Evolutionary conservation across 1,139 yeast species (phyloP), one percentile per base, ranked within the genome.

Genomic region (Hyphopichia burtonii): DNA sequence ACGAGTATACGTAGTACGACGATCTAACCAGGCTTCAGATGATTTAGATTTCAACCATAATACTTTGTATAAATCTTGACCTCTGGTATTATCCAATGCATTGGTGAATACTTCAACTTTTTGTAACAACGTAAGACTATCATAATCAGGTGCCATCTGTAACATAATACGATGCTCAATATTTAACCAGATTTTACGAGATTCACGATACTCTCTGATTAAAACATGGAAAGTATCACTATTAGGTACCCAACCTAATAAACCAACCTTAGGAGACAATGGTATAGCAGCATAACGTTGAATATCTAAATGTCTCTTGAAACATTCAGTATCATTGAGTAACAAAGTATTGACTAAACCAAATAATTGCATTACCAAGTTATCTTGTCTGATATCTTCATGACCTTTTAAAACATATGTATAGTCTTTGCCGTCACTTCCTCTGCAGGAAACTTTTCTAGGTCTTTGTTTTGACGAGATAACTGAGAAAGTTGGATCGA

Each of bases 131-230:
- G 97, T 89, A 58, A 93, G 71, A 48, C 82, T 85, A 54, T 94
- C 99, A 63, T 89, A 94, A 60, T 91, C 97, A 1, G 98, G 98
- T 0, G 98, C 96, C 98, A 93, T 91, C 61, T 93, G 98, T 32
- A 90, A 67, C 96, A 93, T 91, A 44, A 93, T 88, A 50, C 98
- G 77, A 60, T 91, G 97, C 61, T 93, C 99, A 55, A 93, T 89
- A 61, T 91, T 91, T 50, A 93, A 71, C 50, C 91, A 75, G 39
- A 91, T 87, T 69, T 90, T 91, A 46, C 96, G 80, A 10, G 91
- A 83, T 52, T 93, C 98, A 54, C 99, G 80, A 58, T 91, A 90
- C 53, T 93, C 98, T 47, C 91, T 78, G 42, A 94, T 93, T 47
- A 94, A 73, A 3, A 86, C 91, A 64, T 94, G 99, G 80, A 94